phyloP scores from a whole-genome alignment of 129 eudicot genomes.

The Flaveria bidentis region DNA sequence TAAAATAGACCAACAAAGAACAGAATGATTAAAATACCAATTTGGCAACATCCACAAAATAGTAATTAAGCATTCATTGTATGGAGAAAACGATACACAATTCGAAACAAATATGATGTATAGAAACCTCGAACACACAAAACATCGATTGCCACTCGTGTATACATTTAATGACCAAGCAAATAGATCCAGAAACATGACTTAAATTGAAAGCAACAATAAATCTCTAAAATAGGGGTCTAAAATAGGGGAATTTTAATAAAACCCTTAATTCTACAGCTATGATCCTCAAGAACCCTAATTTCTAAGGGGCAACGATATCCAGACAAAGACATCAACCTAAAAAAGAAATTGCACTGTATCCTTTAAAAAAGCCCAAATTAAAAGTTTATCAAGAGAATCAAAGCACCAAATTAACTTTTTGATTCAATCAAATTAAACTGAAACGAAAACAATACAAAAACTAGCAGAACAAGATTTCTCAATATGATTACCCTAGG shows the following conservation, averaged over 20 bases:
- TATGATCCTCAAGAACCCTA: conserved; percentile 15
- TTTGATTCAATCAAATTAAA: conserved; percentile 4
- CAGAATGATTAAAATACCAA: background rate
- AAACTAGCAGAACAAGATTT: too few relatives aligned
- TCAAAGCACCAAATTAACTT: conserved; percentile 2
- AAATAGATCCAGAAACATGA: conserved; percentile 26
- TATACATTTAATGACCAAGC: conserved; percentile 6
- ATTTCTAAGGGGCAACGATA: background rate
- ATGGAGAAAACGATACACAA: background rate
- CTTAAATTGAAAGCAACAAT: conserved; percentile 12
- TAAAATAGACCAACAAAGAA: conserved; percentile 1
- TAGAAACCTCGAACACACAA: background rate
- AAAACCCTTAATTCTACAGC: background rate
- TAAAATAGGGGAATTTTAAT: background rate
- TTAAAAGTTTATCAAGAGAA: background rate
- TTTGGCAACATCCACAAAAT: background rate
- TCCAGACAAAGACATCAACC: background rate
- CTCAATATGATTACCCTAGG: background rate
- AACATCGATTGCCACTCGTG: background rate
- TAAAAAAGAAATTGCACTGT: background rate
- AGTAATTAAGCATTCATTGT: background rate
- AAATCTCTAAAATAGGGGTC: background rate
- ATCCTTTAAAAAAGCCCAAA: background rate
- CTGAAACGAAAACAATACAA: background rate
- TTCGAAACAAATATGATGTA: background rate